Evolutionary conservation across 2,329 filamentous ascomycete genomes (phyloP).

Genomic region (Fonsecaea erecta): DNA sequence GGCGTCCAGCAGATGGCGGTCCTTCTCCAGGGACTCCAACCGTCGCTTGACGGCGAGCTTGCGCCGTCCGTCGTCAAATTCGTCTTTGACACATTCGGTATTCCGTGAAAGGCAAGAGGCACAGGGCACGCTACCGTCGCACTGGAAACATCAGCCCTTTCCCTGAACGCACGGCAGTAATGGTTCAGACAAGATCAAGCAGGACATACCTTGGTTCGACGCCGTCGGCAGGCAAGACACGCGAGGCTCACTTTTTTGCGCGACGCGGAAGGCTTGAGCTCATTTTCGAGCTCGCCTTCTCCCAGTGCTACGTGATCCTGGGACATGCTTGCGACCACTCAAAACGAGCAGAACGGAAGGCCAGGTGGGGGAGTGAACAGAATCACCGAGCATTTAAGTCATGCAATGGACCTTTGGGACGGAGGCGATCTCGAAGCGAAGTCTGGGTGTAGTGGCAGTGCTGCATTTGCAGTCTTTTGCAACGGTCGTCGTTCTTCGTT

Average conservation of each 20-base stretch:
- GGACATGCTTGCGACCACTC: background rate
- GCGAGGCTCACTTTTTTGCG: constrained; percentile 25
- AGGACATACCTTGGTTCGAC: constrained; percentile 12
- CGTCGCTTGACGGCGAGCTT: constrained; percentile 36
- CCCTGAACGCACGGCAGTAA: background rate
- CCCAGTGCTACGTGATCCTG: background rate
- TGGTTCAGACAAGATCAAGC: background rate
- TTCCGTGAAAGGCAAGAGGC: constrained; percentile 39
- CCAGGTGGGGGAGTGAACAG: background rate
- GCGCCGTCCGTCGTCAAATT: constrained; percentile 41
- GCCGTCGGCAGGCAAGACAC: constrained; percentile 24
- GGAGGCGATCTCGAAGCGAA: background rate
- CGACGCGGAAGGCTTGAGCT: background rate
- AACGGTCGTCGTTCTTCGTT: background rate
- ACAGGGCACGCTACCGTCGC: constrained; percentile 40
- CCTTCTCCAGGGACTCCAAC: constrained; percentile 44
- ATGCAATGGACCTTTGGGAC: background rate
- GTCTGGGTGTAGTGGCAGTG: background rate
- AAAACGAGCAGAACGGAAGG: background rate
- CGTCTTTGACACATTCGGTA: constrained; percentile 39
- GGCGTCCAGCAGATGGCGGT: constrained; percentile 38
- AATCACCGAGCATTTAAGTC: background rate
- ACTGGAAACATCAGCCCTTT: constrained; percentile 29
- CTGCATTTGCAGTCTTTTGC: background rate
- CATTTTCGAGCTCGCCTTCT: background rate